Base-by-base conservation (phyloP, 2,329 filamentous ascomycete genomes). In the Neurospora sp. region DNA sequence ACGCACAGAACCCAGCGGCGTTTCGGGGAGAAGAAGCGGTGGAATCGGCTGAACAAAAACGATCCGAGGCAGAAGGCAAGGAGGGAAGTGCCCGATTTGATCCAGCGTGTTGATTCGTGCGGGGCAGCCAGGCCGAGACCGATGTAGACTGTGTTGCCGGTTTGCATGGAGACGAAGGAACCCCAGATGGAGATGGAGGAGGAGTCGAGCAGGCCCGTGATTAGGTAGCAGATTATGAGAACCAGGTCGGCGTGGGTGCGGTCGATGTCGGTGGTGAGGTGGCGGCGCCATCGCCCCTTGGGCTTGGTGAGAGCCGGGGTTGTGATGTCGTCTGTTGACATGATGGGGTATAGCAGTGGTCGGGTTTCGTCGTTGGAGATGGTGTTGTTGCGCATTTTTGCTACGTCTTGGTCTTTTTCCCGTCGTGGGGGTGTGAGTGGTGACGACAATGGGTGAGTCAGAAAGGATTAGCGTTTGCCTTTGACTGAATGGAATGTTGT, bases 151-250 rank as follows among this genome's bases (percentile, higher is more conserved):
- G 92, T 93, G 79, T 95, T 95, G 70, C 91, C 91, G 39, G 91
- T 94, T 77, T 94, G 92, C 91, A 94, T 94, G 75, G 89, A 92
- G 52, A 93, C 91, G 75, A 95, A 95, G 2, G 89, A 89, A 12
- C 91, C 90, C 89, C 91, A 94, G 57, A 91, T 90, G 70, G 89
- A 90, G 66, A 92, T 90, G 2, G 91, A 88, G 2, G 90, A 88
- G 79, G 90, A 92, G 79, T 95, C 92, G 8, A 93, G 84, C 11
- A 95, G 82, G 4, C 92, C 92, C 0, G 92, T 94, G 77, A 93
- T 90, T 73, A 92, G 81, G 77, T 93, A 94, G 80, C 90, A 92
- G 37, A 87, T 81, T 4, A 95, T 81, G 46, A 95, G 83, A 23
- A 92, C 81, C 1, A 91, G 72, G 76, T 95, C 91, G 15, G 88